Conservation (phyloP, 495 filamentous ascomycete species). For the Collariella sp. region DNA sequence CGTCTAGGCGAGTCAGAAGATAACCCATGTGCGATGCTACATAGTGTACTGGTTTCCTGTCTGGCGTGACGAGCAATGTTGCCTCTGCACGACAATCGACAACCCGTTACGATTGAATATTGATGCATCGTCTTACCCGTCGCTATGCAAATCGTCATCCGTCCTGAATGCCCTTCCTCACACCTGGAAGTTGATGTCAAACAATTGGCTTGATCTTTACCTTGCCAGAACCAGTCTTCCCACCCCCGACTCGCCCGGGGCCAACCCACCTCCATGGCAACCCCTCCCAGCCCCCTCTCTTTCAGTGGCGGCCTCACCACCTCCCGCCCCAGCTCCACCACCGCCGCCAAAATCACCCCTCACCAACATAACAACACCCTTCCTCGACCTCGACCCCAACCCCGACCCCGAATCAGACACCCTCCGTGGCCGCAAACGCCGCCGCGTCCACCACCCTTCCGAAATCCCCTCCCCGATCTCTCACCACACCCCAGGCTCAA, state of each 20-base stretch:
- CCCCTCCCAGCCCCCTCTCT: neutral
- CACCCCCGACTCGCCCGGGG: no score
- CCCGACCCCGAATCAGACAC: neutral
- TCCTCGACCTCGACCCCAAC: neutral
- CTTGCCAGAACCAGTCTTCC: no score
- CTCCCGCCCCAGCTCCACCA: neutral
- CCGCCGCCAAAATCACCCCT: neutral
- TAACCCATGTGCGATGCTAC: neutral
- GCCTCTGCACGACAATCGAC: no score
- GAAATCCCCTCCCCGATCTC: neutral
- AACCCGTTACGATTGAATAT: no score
- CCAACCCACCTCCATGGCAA: neutral
- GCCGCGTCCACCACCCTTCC: neutral
- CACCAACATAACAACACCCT: neutral
- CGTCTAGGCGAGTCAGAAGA: neutral
- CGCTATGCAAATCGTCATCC: no score
- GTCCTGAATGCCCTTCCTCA: no score
- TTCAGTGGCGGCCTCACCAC: neutral
- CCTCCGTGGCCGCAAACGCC: conserved; percentile 6
- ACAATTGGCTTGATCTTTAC: no score
- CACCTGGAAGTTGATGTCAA: no score
- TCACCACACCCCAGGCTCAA: conserved; percentile 24
- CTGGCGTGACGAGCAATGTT: no score
- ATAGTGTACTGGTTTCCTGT: neutral
- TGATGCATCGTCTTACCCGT: no score